phyloP scores from a whole-genome alignment of 2,329 filamentous ascomycete genomes.

The Leptodontidium sp. region DNA sequence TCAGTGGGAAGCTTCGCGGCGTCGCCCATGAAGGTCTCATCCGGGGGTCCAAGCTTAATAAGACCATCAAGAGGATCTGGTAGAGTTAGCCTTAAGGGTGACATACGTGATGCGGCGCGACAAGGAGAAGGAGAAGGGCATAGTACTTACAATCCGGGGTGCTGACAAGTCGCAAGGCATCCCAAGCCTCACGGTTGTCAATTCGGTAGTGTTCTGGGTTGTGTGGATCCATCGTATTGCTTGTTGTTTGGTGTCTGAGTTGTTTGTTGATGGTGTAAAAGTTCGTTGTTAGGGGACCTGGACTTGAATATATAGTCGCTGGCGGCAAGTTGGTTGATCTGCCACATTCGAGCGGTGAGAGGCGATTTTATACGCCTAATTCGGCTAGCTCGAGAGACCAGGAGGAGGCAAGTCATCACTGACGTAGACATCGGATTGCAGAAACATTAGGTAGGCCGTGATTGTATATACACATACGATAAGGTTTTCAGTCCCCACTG shows the following conservation, averaged over 20 bases:
- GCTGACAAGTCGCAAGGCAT: neutral
- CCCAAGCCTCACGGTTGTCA: neutral
- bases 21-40: neutral
- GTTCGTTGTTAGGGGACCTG: neutral
- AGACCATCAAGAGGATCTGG: neutral
- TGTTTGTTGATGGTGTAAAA: neutral
- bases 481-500: conserved; percentile 45
- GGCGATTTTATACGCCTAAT: neutral
- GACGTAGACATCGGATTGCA: conserved; percentile 4
- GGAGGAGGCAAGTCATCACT: neutral
- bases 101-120: neutral
- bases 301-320: neutral
- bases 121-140: neutral
- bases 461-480: conserved; percentile 12
- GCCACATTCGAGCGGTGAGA: conserved; percentile 15
- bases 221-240: no score
- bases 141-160: neutral
- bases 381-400: conserved; percentile 6
- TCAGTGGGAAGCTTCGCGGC: neutral
- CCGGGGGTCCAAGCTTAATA: neutral
- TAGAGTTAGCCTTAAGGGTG: neutral
- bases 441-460: neutral
- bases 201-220: neutral
- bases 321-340: conserved; percentile 7
- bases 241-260: neutral